Base-by-base conservation (phyloP, 139 green algal species). In the Tetradesmus obliquus region DNA sequence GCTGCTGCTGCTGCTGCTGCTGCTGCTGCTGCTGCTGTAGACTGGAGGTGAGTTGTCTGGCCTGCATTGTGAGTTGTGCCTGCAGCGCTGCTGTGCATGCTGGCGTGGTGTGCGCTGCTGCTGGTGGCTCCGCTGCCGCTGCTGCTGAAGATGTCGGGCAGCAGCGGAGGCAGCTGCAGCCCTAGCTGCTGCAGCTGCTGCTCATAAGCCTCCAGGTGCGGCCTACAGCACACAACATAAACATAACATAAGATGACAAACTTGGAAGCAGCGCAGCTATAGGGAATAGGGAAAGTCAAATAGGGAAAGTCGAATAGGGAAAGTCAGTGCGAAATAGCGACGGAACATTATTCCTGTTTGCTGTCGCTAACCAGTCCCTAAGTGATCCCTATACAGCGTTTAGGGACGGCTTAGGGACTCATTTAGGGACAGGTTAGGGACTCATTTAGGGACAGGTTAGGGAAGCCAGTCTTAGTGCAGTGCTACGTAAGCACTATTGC, bases 91-190 rank as follows among this genome's bases (percentile, higher is more conserved):
- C 74, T 53, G n/a, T 53, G 74, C n/a, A 51, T 15, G n/a, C n/a
- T 82, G n/a, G 24, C n/a, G 1, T 20, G 74, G 15, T 3, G n/a
- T 5, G n/a, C 74, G 1, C 22, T 55, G n/a, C 74, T 55, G 74
- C 2, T 2, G 3, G 74, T 53, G 74, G n/a, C 74, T 22, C 74
- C 24, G 74, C n/a, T 82, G n/a, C 74, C 24, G 74, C 74, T 53
- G n/a, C 4, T 54, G 74, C n/a, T 51, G n/a, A 53, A 54, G n/a
- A 82, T 82, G 74, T 53, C 53, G n/a, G 74, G 4, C 4, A 51
- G 84, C 20, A 89, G 60, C 53, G 60, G 10, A 55, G 84, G 84
- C 45, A 89, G 62, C 15, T 89, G 32, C 4, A 89, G 84, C 7
- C 32, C 62, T 13, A 82, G 84, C 17, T 82, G 84, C 24, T 81